Percentiles rank a stretch among this genome's conserved stretches.
Conservation (phyloP, 1,284 basidiomycete genomes). For the Termitomyces sp. region DNA sequence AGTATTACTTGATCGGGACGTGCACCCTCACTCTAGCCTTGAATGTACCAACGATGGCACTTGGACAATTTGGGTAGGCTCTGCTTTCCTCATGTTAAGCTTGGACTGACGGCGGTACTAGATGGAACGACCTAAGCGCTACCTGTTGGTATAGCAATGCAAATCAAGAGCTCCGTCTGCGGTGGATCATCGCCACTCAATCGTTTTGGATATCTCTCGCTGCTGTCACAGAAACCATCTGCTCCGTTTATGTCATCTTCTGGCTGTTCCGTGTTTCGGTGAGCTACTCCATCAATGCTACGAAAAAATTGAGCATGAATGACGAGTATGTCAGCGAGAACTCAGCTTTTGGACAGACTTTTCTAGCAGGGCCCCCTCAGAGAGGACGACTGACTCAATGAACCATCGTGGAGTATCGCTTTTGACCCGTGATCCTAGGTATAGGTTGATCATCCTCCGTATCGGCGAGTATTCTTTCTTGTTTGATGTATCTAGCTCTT, state of each 20-base stretch:
- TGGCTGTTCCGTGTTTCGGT: conserved; percentile 12
- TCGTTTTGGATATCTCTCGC: conserved; percentile 22
- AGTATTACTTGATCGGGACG: conserved; percentile 22
- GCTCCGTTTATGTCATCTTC: conserved; percentile 16
- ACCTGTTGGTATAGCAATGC: conserved; percentile 21
- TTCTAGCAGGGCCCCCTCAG: background rate
- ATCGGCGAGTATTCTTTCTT: background rate
- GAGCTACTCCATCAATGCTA: background rate
- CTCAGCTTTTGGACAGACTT: background rate
- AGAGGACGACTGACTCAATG: background rate
- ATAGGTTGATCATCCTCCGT: background rate
- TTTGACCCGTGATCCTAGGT: background rate
- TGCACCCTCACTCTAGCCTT: conserved; percentile 14
- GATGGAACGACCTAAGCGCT: conserved; percentile 5
- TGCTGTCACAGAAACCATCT: conserved; percentile 19
- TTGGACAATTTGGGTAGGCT: conserved; percentile 21
- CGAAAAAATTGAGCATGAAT: no score
- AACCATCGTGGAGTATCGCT: background rate
- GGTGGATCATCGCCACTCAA: conserved; percentile 22
- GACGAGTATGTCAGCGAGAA: background rate
- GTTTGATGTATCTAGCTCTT: background rate
- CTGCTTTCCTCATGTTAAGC: background rate
- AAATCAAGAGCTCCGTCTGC: conserved; percentile 8
- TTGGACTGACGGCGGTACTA: background rate
- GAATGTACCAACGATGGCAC: conserved; percentile 18